Evolutionary conservation across 805 yeast species (phyloP).

Genomic region (Nakazawaea ishiwadae): DNA sequence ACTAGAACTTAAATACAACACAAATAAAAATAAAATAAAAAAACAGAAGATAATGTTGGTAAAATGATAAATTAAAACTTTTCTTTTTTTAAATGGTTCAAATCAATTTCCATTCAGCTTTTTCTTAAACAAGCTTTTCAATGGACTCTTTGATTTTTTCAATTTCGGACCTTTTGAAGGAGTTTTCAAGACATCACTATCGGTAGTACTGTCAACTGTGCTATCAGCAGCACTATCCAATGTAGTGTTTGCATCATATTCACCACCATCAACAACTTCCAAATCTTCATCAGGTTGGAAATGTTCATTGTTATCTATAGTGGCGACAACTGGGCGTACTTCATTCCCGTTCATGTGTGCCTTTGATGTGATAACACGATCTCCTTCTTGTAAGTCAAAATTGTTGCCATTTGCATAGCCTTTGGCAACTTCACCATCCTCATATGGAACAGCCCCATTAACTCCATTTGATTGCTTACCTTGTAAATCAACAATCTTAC

Average conservation of each 20-base stretch:
- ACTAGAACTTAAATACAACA: too few relatives aligned
- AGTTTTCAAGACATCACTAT: neutral
- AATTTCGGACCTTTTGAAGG: neutral
- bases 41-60: too few relatives aligned
- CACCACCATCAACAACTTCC: constrained; percentile 2
- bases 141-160: constrained; percentile 13
- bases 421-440: neutral
- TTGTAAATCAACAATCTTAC: constrained; percentile 8
- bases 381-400: constrained; percentile 16
- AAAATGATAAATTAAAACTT: too few relatives aligned
- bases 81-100: too few relatives aligned
- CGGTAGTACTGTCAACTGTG: constrained; percentile 2
- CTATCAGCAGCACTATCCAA: neutral
- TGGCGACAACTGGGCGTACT: constrained; percentile 17
- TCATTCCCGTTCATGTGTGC: constrained; percentile 9
- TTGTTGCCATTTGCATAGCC: neutral
- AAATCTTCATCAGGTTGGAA: constrained; percentile 15
- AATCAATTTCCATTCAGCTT: too few relatives aligned
- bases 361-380: constrained; percentile 21
- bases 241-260: neutral
- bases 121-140: constrained; percentile 13
- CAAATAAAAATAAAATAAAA: too few relatives aligned
- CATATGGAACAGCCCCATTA: too few relatives aligned
- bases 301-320: constrained; percentile 36
- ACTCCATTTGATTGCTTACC: neutral